Conservation (phyloP, 805 yeast species). For the Metschnikowia cerradonensis region DNA sequence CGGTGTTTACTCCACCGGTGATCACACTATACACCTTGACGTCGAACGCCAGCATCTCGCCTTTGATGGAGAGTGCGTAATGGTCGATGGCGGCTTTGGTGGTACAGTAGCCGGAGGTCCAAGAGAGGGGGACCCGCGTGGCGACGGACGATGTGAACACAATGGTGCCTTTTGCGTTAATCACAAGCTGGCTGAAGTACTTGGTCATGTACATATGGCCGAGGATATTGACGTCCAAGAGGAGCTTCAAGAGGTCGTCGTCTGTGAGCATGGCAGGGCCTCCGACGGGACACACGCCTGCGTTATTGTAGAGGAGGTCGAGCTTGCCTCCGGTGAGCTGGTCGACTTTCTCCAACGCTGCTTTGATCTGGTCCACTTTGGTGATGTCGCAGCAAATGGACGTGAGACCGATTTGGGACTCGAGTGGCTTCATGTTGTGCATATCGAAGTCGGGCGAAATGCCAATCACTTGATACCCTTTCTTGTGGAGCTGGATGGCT, state of each 20-base stretch:
- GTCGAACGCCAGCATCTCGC: constrained; percentile 36
- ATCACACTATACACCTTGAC: constrained; percentile 36
- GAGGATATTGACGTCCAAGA: constrained; percentile 35
- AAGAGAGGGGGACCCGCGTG: constrained; percentile 29
- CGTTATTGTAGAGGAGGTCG: constrained; percentile 40
- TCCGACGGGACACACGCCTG: constrained; percentile 30
- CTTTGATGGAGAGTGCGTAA: constrained; percentile 29
- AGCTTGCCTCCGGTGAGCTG: constrained; percentile 29
- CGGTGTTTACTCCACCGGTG: constrained; percentile 40
- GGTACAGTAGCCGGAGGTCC: constrained; percentile 30
- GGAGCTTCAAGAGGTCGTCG: constrained; percentile 19
- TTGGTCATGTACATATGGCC: constrained; percentile 37
- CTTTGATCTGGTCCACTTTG: constrained; percentile 10
- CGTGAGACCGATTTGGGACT: constrained; percentile 23
- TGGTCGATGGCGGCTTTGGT: constrained; percentile 39
- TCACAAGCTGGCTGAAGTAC: constrained; percentile 27
- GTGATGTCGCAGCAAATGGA: constrained; percentile 36
- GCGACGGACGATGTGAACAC: constrained; percentile 38
- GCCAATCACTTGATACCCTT: constrained; percentile 39
- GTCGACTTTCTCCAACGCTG: constrained; percentile 19
- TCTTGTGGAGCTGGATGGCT: constrained; percentile 14
- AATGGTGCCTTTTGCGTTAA: constrained; percentile 32
- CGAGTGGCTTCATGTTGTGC: constrained; percentile 25
- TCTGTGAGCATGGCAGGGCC: constrained; percentile 32
- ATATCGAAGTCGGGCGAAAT: constrained; percentile 25